Base-by-base conservation (phyloP, 768 basidiomycete species). In the Lenzites betulinus region DNA sequence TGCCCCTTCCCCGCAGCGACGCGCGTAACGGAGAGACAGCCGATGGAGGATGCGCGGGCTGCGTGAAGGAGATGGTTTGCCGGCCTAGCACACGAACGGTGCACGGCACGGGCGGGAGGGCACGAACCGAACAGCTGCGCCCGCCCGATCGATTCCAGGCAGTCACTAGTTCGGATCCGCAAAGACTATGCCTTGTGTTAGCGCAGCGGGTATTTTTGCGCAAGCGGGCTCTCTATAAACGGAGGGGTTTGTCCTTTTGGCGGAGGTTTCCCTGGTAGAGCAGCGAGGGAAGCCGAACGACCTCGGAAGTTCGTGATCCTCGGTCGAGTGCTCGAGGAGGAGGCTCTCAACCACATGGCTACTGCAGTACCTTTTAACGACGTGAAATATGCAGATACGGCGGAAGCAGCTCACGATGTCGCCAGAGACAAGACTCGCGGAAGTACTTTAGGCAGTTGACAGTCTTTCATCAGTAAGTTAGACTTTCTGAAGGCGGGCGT, bases 121-220 rank as follows among this genome's bases (percentile, higher is more conserved):
- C 36, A 35, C 23, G 46, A 47, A 23, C 54, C 54, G 54, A 56
- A 48, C 35, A 56, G 46, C 23, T 35, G 33, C 35, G 20, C 12
- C 35, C 44, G 22, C 35, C 35, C 54, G 54, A 56, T 56, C 54
- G 54, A 39, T 38, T 51, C 50, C 33, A 51, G 50, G 22, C n/a
- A 20, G 30, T 33, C n/a, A 16, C 18, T 18, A 7, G 13, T 22
- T 20, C n/a, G 11, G 33, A 35, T 46, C 25, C 28, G 28, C 26
- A n/a, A 5, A 26, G 52, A 42, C 26, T 20, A 11, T 33, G 15
- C 7, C 38, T 13, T 39, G 7, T 39, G 15, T 16, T 25, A 23
- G 39, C 39, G 22, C 38, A 41, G 51, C 25, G 23, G 20, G 42
- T 42, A 42, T 42, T 54, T 26, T 42, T 42, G 30, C 30, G 30